phyloP scores from a whole-genome alignment of 495 filamentous ascomycete genomes.

The Hypomontagnella submonticulosa region DNA sequence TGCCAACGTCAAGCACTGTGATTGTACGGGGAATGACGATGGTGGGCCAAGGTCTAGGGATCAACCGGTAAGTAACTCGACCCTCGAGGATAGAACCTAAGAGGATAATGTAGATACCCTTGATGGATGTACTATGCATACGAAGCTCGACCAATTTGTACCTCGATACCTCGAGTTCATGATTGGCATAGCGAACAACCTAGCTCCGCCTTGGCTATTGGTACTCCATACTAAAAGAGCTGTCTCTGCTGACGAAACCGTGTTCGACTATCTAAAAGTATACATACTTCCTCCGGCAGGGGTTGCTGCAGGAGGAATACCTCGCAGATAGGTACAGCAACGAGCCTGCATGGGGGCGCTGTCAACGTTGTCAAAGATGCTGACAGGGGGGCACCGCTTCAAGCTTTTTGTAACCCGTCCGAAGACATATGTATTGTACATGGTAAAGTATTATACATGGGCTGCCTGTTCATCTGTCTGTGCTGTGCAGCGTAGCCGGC shows the following conservation, averaged over 20 bases:
- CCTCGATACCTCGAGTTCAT: conserved; percentile 39
- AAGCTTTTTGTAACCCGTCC: conserved; percentile 44
- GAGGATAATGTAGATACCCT: conserved; percentile 39
- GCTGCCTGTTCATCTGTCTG: conserved; percentile 32
- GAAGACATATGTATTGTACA: conserved; percentile 32
- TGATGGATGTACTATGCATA: conserved; percentile 38
- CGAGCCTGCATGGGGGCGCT: conserved; percentile 38
- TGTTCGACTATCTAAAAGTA: conserved; percentile 37
- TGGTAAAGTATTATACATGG: conserved; percentile 23
- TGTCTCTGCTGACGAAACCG: conserved; percentile 41
- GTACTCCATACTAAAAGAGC: conserved; percentile 38
- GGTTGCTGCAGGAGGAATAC: conserved; percentile 37
- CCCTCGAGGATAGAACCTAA: conserved; percentile 40
- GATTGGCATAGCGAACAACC: conserved; percentile 38
- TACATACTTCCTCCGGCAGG: conserved; percentile 34
- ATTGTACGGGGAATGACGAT: conserved; percentile 45
- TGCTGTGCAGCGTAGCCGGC: conserved; percentile 37
- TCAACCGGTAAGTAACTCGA: conserved; percentile 45
- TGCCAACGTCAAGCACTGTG: conserved; percentile 45
- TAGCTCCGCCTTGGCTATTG: conserved; percentile 43
- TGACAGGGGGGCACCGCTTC: conserved; percentile 39
- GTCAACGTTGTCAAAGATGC: conserved; percentile 41
- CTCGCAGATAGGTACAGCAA: conserved; percentile 41
- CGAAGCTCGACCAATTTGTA: conserved; percentile 42
- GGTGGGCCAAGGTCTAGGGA: conserved; percentile 43